Percentiles rank a stretch among this genome's conserved stretches.
Evolutionary conservation across 1,284 basidiomycete genomes (phyloP).

Genomic region (Leccinum laetum): DNA sequence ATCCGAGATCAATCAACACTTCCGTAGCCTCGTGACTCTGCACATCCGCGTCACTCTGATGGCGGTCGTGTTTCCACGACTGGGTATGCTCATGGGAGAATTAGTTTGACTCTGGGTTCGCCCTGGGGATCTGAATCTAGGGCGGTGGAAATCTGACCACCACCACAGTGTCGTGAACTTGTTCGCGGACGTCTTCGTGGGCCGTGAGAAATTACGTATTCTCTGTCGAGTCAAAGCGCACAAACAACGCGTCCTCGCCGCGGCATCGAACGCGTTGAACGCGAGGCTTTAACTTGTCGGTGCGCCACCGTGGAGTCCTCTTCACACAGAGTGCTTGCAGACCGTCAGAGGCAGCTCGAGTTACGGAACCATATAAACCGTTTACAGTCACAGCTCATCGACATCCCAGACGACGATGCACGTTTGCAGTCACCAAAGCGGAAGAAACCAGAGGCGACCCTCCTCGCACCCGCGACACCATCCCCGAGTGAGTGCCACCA

Average conservation of each 20-base stretch:
- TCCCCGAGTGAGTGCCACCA: slow-evolving; percentile 58
- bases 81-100: slow-evolving; percentile 79
- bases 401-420: slow-evolving; percentile 27
- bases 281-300: slow-evolving; percentile 5
- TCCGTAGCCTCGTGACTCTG: slow-evolving; percentile 78
- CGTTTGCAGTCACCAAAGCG: slow-evolving; percentile 47
- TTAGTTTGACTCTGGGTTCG: neutral
- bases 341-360: slow-evolving; percentile 35
- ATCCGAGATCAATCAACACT: slow-evolving; percentile 60
- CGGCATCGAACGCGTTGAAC: slow-evolving; percentile 17
- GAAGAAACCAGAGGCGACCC: slow-evolving; percentile 39
- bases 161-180: slow-evolving; percentile 6
- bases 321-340: slow-evolving; percentile 25
- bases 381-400: slow-evolving; percentile 43
- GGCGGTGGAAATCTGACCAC: slow-evolving; percentile 9
- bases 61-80: slow-evolving; percentile 89
- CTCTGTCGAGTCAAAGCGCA: neutral
- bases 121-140: slow-evolving; percentile 1
- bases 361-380: slow-evolving; percentile 42
- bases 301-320: slow-evolving; percentile 36
- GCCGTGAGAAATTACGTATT: slow-evolving; percentile 30
- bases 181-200: slow-evolving; percentile 7
- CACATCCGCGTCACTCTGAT: slow-evolving; percentile 83
- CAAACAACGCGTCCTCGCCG: slow-evolving; percentile 23
- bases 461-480: slow-evolving; percentile 66